A percentile compares a stretch with the other conserved stretches of the same genome.
Evolutionary conservation across 768 basidiomycete genomes (phyloP).

Genomic region (Macrolepiota dolichaula): DNA sequence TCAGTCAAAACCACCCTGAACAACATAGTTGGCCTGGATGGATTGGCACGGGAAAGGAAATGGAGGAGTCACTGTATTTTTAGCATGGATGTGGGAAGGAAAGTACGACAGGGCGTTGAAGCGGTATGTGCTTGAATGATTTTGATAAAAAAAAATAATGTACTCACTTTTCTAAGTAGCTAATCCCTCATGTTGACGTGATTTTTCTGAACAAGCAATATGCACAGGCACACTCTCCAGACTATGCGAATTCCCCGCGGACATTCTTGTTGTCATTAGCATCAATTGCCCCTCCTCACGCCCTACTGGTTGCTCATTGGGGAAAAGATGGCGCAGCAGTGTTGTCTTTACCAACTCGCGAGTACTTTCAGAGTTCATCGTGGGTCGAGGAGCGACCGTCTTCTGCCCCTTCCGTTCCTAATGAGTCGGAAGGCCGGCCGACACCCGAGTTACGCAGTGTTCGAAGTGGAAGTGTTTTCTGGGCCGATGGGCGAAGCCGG

Average conservation of each 20-base stretch:
- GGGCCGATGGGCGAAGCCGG: slow-evolving; percentile 58
- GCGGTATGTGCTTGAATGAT: slow-evolving; percentile 47
- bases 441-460: slow-evolving; percentile 35
- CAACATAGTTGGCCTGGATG: slow-evolving; percentile 77
- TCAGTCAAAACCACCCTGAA: slow-evolving; percentile 75
- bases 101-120: slow-evolving; percentile 74
- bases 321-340: slow-evolving; percentile 78
- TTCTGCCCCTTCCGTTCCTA: slow-evolving; percentile 15
- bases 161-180: slow-evolving; percentile 34
- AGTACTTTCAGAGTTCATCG: slow-evolving; percentile 83
- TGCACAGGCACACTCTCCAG: slow-evolving; percentile 57
- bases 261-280: slow-evolving; percentile 75
- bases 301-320: slow-evolving; percentile 80
- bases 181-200: slow-evolving; percentile 80
- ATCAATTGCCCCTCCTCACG: slow-evolving; percentile 64
- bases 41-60: slow-evolving; percentile 76
- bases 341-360: slow-evolving; percentile 75
- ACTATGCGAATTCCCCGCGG: slow-evolving; percentile 64
- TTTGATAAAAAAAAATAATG: not conserved
- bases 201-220: slow-evolving; percentile 77
- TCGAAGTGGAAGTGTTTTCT: slow-evolving; percentile 74
- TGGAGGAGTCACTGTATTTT: slow-evolving; percentile 84
- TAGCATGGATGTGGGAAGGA: slow-evolving; percentile 74
- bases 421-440: slow-evolving; percentile 12
- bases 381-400: slow-evolving; percentile 60